A percentile compares a stretch with the other conserved stretches of the same genome.
phyloP scores from a whole-genome alignment of 768 basidiomycete genomes.

The Termitomyces sp. region DNA sequence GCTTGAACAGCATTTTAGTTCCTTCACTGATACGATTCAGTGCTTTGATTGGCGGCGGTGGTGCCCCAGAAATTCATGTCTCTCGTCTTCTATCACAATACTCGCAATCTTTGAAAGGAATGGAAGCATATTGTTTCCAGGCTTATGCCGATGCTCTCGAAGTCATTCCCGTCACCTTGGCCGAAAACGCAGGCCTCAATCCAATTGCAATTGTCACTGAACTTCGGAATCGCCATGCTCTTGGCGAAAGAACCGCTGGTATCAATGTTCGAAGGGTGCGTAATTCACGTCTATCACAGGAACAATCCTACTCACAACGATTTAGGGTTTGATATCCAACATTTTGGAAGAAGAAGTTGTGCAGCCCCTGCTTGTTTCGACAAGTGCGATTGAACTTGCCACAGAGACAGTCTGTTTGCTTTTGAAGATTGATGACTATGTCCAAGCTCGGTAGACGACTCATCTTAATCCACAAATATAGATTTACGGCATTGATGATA shows the following conservation, averaged over 20 bases:
- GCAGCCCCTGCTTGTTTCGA: slow-evolving; percentile 91
- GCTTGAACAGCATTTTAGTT: slow-evolving; percentile 15
- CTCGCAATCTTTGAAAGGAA: slow-evolving; percentile 90
- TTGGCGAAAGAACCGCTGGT: slow-evolving; percentile 91
- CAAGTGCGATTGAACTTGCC: slow-evolving; percentile 90
- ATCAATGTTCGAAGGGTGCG: slow-evolving; percentile 96
- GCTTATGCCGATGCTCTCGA: slow-evolving; percentile 97
- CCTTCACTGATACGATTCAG: slow-evolving; percentile 22
- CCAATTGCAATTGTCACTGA: slow-evolving; percentile 98
- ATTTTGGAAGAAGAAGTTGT: slow-evolving; percentile 97
- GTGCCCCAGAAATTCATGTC: slow-evolving; percentile 96
- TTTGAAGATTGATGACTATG: slow-evolving; percentile 94
- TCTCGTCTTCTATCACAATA: slow-evolving; percentile 88
- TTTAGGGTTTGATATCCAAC: slow-evolving; percentile 90
- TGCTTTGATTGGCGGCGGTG: slow-evolving; percentile 92
- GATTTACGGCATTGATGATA: background rate
- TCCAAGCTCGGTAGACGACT: slow-evolving; percentile 55
- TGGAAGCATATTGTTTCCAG: slow-evolving; percentile 99
- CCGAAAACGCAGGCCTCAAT: slow-evolving; percentile 97
- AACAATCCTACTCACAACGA: background rate
- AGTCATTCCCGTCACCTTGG: slow-evolving; percentile 94
- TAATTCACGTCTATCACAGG: background rate
- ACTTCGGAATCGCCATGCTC: slow-evolving; percentile 91
- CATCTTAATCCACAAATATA: background rate
- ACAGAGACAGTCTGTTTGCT: slow-evolving; percentile 97